phyloP scores from a whole-genome alignment of 2,329 filamentous ascomycete species.

The Metarhizium robertsii region DNA sequence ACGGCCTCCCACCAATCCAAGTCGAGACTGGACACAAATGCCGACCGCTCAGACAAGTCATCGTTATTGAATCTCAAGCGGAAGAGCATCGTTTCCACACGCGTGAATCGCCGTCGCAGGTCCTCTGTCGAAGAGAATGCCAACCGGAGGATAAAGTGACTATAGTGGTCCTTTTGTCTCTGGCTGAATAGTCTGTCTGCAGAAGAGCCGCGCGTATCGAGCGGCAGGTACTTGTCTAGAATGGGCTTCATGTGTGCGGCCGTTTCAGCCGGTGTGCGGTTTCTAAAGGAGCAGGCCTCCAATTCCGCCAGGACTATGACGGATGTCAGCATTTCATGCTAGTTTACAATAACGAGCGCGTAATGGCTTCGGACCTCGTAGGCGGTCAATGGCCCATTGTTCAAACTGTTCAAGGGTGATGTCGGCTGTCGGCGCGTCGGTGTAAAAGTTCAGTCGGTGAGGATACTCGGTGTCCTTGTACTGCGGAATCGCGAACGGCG shows the following conservation, averaged over 20 bases:
- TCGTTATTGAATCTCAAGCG: conserved; percentile 72
- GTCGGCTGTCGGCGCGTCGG: conserved; percentile 78
- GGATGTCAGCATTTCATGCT: neutral
- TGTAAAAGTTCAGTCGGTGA: conserved; percentile 86
- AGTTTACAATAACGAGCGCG: neutral
- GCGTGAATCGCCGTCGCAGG: conserved; percentile 72
- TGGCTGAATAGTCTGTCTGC: conserved; percentile 54
- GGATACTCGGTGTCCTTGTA: conserved; percentile 75
- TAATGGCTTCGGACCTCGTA: conserved; percentile 52
- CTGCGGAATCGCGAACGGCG: conserved; percentile 69
- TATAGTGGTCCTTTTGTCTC: conserved; percentile 92
- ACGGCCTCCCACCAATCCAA: conserved; percentile 90
- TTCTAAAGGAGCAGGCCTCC: conserved; percentile 92
- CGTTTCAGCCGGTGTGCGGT: conserved; percentile 76
- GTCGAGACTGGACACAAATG: conserved; percentile 68
- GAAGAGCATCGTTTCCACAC: conserved; percentile 86
- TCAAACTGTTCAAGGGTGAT: conserved; percentile 97
- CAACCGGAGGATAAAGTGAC: conserved; percentile 89
- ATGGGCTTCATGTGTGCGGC: conserved; percentile 74
- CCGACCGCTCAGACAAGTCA: conserved; percentile 59
- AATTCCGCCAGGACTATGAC: conserved; percentile 71
- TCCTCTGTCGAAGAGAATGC: conserved; percentile 91
- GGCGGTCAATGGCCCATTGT: conserved; percentile 91
- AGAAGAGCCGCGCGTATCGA: conserved; percentile 64
- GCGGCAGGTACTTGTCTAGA: conserved; percentile 76